Evolutionary conservation across 306 rosid genomes (phyloP), one percentile per base, ranked within the genome.

Genomic region (Fragaria iinumae): DNA sequence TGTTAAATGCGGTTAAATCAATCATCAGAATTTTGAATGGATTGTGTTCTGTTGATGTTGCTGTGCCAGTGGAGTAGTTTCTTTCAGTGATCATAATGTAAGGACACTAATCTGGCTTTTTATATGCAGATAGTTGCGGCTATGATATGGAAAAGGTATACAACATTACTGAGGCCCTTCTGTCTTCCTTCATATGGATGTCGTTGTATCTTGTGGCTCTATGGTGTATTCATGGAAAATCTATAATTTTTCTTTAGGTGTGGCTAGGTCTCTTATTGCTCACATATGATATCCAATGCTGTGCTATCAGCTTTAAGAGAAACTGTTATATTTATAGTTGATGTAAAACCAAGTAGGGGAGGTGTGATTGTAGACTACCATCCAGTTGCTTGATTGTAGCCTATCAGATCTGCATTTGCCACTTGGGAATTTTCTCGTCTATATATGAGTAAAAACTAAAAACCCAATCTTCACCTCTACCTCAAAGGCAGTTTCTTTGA

Each of bases 111-210:
- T 79, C 70, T 63, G 56, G 47, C 34, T 39, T 76, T 79, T 77
- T 80, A 82, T 75, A 27, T 88, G 96, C 97, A 94, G 98, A 85
- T 65, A 77, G 75, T 72, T 92, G 90, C 21, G 92, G 96, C 67
- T 87, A 89, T 71, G 91, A 94, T 82, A 87, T 94, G 93, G 82
- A 84, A 72, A 88, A 94, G 97, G 97, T 92, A 92, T 43, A 69
- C 48, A 67, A 44, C 39, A 82, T 77, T 76, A 41, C 66, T 6
- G 67, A 47, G 18, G 50, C 55, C 39, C 16, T 27, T 18, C 14
- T 36, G 11, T 9, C 65, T 75, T 32, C 34, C 34, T 32, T 32
- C 34, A 32, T 32, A 32, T 32, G 4, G 34, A 32, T 67, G 38
- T 44, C 20, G 6, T 39, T 52, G 21, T 50, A 8, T 43, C 25